Evolutionary conservation across 2,329 filamentous ascomycete genomes (phyloP).

Genomic region (Penicillium polonicum): DNA sequence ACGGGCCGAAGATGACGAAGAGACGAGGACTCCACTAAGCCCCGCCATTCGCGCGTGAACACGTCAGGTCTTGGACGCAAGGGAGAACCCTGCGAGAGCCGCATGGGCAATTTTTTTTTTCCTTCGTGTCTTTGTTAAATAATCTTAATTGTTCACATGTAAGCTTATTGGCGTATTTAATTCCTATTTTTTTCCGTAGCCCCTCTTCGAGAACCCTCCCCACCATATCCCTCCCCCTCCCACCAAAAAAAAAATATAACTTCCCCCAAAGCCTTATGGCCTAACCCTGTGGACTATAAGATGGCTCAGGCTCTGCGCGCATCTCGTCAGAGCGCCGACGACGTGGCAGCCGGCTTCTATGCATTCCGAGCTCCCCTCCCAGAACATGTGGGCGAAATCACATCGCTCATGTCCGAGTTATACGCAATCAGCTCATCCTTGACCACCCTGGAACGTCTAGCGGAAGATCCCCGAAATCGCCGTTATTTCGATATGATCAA

Average conservation of each 20-base stretch:
- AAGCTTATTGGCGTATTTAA: conserved; percentile 7
- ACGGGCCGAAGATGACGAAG: background rate
- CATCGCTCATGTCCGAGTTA: conserved; percentile 53
- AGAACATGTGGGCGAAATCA: conserved; percentile 53
- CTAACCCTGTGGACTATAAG: conserved; percentile 17
- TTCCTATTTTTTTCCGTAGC: background rate
- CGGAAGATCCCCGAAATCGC: conserved; percentile 42
- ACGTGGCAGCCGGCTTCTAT: conserved; percentile 53
- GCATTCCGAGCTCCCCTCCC: conserved; percentile 53
- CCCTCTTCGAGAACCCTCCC: background rate
- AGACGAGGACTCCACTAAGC: conserved; percentile 13
- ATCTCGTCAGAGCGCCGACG: conserved; percentile 52
- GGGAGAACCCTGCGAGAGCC: conserved; percentile 21
- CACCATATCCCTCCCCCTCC: background rate
- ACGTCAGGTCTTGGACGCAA: conserved; percentile 24
- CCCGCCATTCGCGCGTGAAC: conserved; percentile 28
- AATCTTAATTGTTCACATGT: conserved; percentile 13
- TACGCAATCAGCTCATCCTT: conserved; percentile 55
- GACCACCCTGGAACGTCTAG: conserved; percentile 47
- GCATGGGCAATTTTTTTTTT: conserved; percentile 18
- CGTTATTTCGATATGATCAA: conserved; percentile 42
- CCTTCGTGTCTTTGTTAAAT: conserved; percentile 1
- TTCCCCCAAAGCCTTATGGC: conserved; percentile 18
- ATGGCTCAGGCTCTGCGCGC: conserved; percentile 46
- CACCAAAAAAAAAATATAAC: background rate